A percentile compares a stretch with the other conserved stretches of the same genome.
phyloP scores from a whole-genome alignment of 139 green algal species.

The Coelastrella sp. region DNA sequence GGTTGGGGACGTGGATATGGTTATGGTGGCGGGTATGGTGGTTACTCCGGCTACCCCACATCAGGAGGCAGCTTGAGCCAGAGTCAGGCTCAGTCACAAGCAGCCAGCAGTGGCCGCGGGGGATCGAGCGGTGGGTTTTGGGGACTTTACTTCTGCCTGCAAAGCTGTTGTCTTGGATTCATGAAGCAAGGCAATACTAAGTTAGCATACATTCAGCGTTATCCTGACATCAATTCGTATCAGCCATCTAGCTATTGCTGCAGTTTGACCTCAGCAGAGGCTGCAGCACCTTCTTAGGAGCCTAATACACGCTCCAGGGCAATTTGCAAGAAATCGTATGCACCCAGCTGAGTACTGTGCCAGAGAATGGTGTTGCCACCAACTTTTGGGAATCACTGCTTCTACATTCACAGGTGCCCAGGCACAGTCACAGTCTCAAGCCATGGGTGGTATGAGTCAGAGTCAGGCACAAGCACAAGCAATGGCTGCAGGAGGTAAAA shows the following conservation, averaged over 20 bases:
- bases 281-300: neutral
- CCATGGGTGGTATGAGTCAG: constrained; percentile 32
- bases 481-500: neutral
- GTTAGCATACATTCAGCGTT: too few species aligned
- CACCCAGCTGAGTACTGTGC: neutral
- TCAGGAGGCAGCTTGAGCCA: neutral
- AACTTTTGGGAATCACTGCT: neutral
- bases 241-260: too few species aligned
- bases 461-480: constrained; percentile 25
- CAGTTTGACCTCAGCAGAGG: too few species aligned
- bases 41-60: neutral
- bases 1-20: neutral
- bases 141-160: too few species aligned
- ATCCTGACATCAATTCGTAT: too few species aligned
- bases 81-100: constrained; percentile 17
- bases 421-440: neutral
- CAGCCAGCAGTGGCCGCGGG: neutral
- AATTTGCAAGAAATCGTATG: too few species aligned
- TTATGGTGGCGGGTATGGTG: neutral
- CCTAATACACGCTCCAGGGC: too few species aligned
- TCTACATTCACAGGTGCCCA: neutral
- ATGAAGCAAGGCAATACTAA: too few species aligned
- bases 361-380: too few species aligned
- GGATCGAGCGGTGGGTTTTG: neutral
- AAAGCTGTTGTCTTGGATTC: too few species aligned